Conservation (phyloP, 306 rosid genomes). For the Chamaecrista fasciculata region DNA sequence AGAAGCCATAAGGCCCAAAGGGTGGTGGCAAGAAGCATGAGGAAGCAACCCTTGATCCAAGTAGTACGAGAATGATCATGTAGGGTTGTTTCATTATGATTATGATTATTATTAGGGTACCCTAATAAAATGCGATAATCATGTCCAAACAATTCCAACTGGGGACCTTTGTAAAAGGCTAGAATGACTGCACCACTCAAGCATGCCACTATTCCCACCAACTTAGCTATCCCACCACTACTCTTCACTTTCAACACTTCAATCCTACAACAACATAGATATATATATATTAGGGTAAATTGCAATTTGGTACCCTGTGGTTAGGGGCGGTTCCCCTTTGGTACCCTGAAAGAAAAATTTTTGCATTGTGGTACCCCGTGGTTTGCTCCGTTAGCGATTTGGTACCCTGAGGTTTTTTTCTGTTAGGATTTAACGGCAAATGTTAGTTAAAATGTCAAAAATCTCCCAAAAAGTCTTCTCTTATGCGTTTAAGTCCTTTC, state of each 20-base stretch:
- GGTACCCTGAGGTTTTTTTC: too few relatives aligned
- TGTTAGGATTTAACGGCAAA: too few relatives aligned
- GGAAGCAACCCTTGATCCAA: constrained; percentile 76
- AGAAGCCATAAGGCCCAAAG: constrained; percentile 67
- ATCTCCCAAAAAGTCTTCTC: too few relatives aligned
- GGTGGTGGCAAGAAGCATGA: constrained; percentile 54
- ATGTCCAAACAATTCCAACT: constrained; percentile 24
- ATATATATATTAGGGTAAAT: too few relatives aligned
- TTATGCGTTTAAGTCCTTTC: too few relatives aligned
- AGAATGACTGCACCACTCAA: constrained; percentile 51
- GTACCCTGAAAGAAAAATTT: too few relatives aligned
- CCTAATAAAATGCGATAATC: constrained; percentile 32
- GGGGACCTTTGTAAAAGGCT: constrained; percentile 69
- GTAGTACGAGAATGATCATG: neutral
- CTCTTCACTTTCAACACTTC: constrained; percentile 59
- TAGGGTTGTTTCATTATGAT: too few relatives aligned
- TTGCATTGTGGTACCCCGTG: too few relatives aligned
- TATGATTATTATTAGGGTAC: neutral
- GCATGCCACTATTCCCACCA: constrained; percentile 54
- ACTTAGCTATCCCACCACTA: constrained; percentile 51
- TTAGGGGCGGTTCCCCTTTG: too few relatives aligned
- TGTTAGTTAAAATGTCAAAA: too few relatives aligned
- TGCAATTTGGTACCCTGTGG: too few relatives aligned
- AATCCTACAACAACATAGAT: constrained; percentile 50
- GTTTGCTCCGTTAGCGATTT: too few relatives aligned